A percentile compares a stretch with the other conserved stretches of the same genome.
These are phyloP conservation scores for Laetiporus sulphureus DNA, from an alignment of 1,284 basidiomycete genomes.

Conservation along the genomic window DNA sequence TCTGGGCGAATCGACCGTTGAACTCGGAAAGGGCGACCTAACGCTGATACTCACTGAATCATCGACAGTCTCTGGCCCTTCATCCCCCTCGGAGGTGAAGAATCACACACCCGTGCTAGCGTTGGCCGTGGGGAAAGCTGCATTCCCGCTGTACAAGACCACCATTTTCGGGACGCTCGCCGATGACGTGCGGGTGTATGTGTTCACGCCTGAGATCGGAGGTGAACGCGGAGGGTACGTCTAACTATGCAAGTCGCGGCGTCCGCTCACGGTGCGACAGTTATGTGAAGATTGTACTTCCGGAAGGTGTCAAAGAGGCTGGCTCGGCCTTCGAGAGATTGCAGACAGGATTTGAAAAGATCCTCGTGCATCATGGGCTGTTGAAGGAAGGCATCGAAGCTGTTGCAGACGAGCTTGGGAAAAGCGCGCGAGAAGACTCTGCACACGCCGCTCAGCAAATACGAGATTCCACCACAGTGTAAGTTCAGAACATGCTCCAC, in stretches of 20 bases:
- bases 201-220: conserved; percentile 23
- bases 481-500: conserved; percentile 3
- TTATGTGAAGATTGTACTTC: conserved; percentile 24
- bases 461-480: conserved; percentile 11
- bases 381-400: conserved; percentile 24
- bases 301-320: conserved; percentile 16
- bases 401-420: conserved; percentile 20
- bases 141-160: conserved; percentile 19
- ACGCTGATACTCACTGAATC: conserved; percentile 10
- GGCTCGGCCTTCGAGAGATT: conserved; percentile 14
- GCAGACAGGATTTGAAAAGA: conserved; percentile 24
- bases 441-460: conserved; percentile 13
- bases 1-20: conserved; percentile 17
- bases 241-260: background rate
- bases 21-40: conserved; percentile 21
- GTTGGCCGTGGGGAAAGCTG: conserved; percentile 20
- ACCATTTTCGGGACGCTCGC: conserved; percentile 24
- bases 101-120: conserved; percentile 11
- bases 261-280: conserved; percentile 6
- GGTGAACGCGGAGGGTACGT: conserved; percentile 18
- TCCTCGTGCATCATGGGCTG: conserved; percentile 23
- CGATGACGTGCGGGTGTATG: conserved; percentile 19
- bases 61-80: conserved; percentile 1
- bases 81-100: background rate
- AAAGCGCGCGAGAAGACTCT: conserved; percentile 19